Evolutionary conservation across 2,329 filamentous ascomycete genomes (phyloP), one percentile per base, ranked within the genome.

Genomic region (Diplodia scrobiculata): DNA sequence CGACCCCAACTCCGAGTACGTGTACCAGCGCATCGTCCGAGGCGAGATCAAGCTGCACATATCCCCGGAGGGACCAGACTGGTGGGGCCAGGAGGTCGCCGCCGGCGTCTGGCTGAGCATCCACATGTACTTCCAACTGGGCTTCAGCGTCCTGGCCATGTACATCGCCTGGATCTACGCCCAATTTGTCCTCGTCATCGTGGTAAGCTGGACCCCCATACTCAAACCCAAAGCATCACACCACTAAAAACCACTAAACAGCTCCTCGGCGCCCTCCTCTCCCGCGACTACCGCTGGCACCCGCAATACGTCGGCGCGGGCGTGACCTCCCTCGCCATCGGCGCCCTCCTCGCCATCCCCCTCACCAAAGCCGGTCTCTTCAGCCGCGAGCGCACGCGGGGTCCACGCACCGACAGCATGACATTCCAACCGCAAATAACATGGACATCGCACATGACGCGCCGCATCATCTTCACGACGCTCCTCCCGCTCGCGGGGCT

Each of bases 31-130:
- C 6, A 59, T 92, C 13, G 88, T 87, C 32, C 83, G 88, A 51
- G 90, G 91, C 1, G 90, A 93, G 74, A 82, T 92, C 71, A 92
- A 88, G 80, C 86, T 93, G 81, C 89, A 92, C 73, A 84, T 91
- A 68, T 84, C 86, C 64, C 85, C 89, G 63, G 88, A 86, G 59
- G 89, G 89, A 0, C 91, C 90, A 0, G 86, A 80, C 70, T 91
- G 89, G 85, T 92, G 89, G 89, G 88, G 87, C 55, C 85, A 93
- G 74, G 90, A 93, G 74, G 84, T 91, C 25, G 86, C 86, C 75
- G 89, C 91, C 52, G 91, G 90, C 10, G 72, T 90, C 21, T 79
- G 86, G 19, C 80, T 94, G 52, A 87, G 84, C 55, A 74, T 84
- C 21, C 86, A 88, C 71, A 92, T 93, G 90, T 79, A 91, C 60